phyloP scores from a whole-genome alignment of 345 rosid species.

The Euphorbia peplus region DNA sequence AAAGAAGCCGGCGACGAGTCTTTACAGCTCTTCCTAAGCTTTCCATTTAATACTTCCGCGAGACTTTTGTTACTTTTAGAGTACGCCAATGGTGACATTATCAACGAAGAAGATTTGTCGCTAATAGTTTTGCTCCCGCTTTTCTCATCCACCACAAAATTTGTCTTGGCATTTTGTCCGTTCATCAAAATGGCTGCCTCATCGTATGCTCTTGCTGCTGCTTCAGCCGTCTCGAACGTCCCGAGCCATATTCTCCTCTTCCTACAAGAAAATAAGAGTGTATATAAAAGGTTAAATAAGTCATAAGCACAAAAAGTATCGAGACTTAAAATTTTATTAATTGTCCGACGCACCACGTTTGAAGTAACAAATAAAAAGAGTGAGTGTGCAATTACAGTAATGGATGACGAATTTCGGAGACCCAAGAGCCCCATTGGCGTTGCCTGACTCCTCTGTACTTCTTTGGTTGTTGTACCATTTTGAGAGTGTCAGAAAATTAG shows the following conservation, averaged over 20 bases:
- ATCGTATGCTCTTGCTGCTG: conserved; percentile 70
- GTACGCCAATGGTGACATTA: background rate
- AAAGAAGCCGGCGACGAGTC: conserved; percentile 50
- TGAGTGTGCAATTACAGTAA: conserved; percentile 46
- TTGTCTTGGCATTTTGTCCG: conserved; percentile 69
- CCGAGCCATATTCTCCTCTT: conserved; percentile 84
- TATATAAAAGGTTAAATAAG: background rate
- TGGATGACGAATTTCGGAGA: conserved; percentile 81
- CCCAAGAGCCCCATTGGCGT: conserved; percentile 96
- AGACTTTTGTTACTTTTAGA: conserved; percentile 26
- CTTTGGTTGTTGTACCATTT: conserved; percentile 64
- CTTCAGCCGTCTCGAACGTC: conserved; percentile 74
- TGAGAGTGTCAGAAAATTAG: background rate
- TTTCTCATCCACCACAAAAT: conserved; percentile 40
- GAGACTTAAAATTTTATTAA: background rate
- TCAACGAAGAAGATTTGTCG: background rate
- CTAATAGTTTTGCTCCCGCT: background rate
- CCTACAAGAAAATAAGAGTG: conserved; percentile 32
- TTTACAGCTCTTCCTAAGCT: conserved; percentile 54
- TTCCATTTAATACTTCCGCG: conserved; percentile 47
- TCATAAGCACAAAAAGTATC: background rate
- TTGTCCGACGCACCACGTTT: no score
- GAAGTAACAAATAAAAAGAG: conserved; percentile 18
- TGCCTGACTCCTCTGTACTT: conserved; percentile 86
- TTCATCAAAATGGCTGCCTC: conserved; percentile 68